Percentiles rank a stretch among this genome's conserved stretches.
Conservation (phyloP, 2,329 filamentous ascomycete genomes). For the Xylariaceae sp. region DNA sequence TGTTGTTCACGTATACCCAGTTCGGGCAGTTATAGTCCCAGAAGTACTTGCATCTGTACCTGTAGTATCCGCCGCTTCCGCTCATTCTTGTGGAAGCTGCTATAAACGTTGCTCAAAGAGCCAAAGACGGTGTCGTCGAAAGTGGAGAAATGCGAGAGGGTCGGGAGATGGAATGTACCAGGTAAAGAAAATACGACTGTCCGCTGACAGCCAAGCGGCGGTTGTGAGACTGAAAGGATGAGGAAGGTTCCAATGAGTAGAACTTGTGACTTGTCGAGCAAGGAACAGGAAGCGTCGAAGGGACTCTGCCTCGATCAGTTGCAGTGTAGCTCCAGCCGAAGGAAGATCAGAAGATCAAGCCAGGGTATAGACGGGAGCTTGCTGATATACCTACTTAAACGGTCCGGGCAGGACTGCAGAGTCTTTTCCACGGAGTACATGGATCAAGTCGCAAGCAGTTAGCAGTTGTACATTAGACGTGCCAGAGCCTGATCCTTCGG, state of each 20-base stretch:
- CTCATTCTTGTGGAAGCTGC: slow-evolving; percentile 29
- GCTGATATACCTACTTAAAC: slow-evolving; percentile 22
- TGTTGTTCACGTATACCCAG: slow-evolving; percentile 51
- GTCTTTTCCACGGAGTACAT: slow-evolving; percentile 2
- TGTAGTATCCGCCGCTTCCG: slow-evolving; percentile 44
- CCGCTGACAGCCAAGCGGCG: slow-evolving; percentile 32
- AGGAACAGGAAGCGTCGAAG: slow-evolving; percentile 2
- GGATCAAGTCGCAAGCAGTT: slow-evolving; percentile 7
- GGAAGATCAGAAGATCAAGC: slow-evolving; percentile 20
- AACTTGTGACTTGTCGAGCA: slow-evolving; percentile 9
- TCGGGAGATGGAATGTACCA: not conserved
- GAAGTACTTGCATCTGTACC: slow-evolving; percentile 53
- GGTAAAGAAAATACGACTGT: slow-evolving; percentile 19
- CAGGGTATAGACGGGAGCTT: slow-evolving; percentile 22
- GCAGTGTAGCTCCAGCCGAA: slow-evolving; percentile 16
- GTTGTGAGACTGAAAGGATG: slow-evolving; percentile 19
- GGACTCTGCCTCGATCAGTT: slow-evolving; percentile 6
- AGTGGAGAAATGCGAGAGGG: slow-evolving; percentile 2
- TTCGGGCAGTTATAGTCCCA: slow-evolving; percentile 47
- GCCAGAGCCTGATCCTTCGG: slow-evolving; percentile 14
- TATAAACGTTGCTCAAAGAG: slow-evolving; percentile 1
- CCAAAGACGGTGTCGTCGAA: not conserved
- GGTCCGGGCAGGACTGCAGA: slow-evolving; percentile 12
- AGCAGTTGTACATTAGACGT: slow-evolving; percentile 13
- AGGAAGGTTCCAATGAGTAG: slow-evolving; percentile 21